A percentile compares a stretch with the other conserved stretches of the same genome.
Evolutionary conservation across 2,329 filamentous ascomycete species (phyloP).

Genomic region (Neofusicoccum sp.): DNA sequence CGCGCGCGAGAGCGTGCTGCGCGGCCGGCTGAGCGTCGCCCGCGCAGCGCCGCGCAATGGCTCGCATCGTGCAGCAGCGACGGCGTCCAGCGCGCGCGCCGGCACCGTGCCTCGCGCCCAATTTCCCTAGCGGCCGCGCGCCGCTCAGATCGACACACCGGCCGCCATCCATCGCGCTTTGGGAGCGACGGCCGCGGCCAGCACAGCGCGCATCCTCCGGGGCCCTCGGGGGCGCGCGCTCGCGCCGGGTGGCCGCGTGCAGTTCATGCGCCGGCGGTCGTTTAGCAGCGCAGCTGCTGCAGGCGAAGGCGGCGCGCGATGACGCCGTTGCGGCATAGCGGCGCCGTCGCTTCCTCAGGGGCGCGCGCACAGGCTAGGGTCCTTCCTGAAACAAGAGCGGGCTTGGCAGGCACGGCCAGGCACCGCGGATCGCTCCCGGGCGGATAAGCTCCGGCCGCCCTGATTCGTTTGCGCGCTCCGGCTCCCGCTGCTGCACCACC

Average conservation of each 20-base stretch:
- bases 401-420: constrained; percentile 7
- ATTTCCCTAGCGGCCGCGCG: constrained; percentile 6
- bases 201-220: not conserved
- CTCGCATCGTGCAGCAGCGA: not conserved
- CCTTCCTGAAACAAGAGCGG: constrained; percentile 3
- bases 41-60: not conserved
- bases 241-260: not conserved
- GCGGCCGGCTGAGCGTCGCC: not conserved
- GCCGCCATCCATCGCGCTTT: not conserved
- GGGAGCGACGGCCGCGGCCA: not conserved
- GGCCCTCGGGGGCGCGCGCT: not conserved
- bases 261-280: constrained; percentile 7
- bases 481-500: not conserved
- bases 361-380: constrained; percentile 2
- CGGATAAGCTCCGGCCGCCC: not conserved
- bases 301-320: not conserved
- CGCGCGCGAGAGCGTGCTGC: not conserved
- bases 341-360: not conserved
- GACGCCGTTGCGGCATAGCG: not conserved
- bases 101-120: not conserved
- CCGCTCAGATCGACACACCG: not conserved
- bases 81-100: not conserved
- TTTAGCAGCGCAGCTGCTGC: not conserved
- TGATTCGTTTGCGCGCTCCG: not conserved
- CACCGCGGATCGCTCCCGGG: not conserved